Evolutionary conservation across 805 yeast genomes (phyloP).

Genomic region (Barnettozyma wickerhamii): DNA sequence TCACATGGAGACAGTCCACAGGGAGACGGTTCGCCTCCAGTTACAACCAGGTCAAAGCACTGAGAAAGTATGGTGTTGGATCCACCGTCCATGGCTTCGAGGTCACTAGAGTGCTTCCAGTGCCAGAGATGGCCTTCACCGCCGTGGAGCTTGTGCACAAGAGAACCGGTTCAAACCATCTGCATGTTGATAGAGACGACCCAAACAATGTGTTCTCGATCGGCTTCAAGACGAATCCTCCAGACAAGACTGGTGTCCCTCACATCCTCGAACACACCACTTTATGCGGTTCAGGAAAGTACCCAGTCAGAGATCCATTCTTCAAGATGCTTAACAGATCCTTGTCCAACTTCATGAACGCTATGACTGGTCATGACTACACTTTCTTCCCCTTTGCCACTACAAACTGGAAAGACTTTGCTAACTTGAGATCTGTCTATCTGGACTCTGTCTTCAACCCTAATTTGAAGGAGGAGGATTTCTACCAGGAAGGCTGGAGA

Average conservation of each 20-base stretch:
- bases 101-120: conserved; percentile 56
- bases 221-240: conserved; percentile 91
- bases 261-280: conserved; percentile 96
- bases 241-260: conserved; percentile 92
- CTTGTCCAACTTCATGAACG: conserved; percentile 95
- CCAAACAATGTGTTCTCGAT: conserved; percentile 83
- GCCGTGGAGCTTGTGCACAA: conserved; percentile 72
- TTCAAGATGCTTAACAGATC: conserved; percentile 95
- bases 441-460: conserved; percentile 86
- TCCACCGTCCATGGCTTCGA: conserved; percentile 60
- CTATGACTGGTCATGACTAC: conserved; percentile 97
- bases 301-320: conserved; percentile 95
- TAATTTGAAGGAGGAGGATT: conserved; percentile 70
- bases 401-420: conserved; percentile 76
- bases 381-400: conserved; percentile 97
- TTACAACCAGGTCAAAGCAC: conserved; percentile 30
- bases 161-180: conserved; percentile 70
- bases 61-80: conserved; percentile 61
- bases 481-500: conserved; percentile 97
- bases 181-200: conserved; percentile 83
- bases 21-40: conserved; percentile 19
- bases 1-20: conserved; percentile 1
- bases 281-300: conserved; percentile 85
- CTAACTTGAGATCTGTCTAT: conserved; percentile 82
- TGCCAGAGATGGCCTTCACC: conserved; percentile 77